Base-by-base conservation (phyloP, 2,329 filamentous ascomycete species). In the Epichloe bromicola region DNA sequence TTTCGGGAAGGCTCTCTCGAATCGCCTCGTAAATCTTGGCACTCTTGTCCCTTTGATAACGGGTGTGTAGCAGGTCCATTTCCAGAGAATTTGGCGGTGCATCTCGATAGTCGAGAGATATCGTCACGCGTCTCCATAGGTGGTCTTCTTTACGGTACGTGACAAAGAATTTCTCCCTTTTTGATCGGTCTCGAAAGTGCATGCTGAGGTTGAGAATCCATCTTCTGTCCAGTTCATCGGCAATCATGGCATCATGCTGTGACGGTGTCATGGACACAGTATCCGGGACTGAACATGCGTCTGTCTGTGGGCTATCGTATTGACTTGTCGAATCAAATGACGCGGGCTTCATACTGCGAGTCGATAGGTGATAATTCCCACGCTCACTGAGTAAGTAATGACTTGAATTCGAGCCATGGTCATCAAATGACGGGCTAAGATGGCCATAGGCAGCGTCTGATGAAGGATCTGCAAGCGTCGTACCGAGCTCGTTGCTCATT, bases 121-220 rank as follows among this genome's bases (percentile, higher is more conserved):
- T 82, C 3, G 93, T 97, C 48, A 98, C 85, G 47, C 91, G 79
- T 51, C 88, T 81, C 87, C 90, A 95, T 54, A 80, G 73, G 55
- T 80, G 85, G 4, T 87, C 82, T 46, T 79, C 78, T 65, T 95
- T 85, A 46, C 89, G 87, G 65, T 87, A 98, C 0, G 93, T 97
- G 56, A 98, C 83, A 66, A 97, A 98, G 72, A 97, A 97, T 66
- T 98, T 98, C 67, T 98, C 93, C 93, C 42, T 80, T 59, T 87
- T 86, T 12, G 90, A 94, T 60, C 85, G 84, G 69, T 98, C 93
- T 53, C 90, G 82, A 66, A 96, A 98, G 66, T 95, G 89, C 93
- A 98, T 96, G 68, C 89, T 96, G 54, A 97, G 76, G 63, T 98
- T 98, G 58, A 98, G 74, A 54, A 98, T 97, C 93, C 93, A 98